These are phyloP conservation scores for Gnomoniopsis smithogilvyi DNA, from an alignment of 2,329 filamentous ascomycete species.

Conservation along the genomic window DNA sequence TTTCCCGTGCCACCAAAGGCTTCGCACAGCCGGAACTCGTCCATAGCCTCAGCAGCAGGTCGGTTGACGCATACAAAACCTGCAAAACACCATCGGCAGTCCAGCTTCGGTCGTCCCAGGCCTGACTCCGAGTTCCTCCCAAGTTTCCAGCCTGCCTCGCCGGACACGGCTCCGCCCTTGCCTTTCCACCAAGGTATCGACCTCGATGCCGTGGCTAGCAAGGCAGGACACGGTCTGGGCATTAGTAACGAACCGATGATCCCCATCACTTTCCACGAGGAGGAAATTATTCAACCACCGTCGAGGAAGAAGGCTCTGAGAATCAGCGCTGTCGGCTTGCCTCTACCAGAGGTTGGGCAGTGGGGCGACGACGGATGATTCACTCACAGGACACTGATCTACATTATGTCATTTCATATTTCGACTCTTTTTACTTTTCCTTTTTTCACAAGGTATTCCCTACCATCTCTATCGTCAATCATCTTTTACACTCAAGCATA, in stretches of 20 bases:
- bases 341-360: slow-evolving; percentile 9
- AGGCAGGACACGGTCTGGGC: background rate
- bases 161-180: background rate
- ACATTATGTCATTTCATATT: background rate
- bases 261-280: background rate
- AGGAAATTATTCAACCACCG: slow-evolving; percentile 15
- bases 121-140: slow-evolving; percentile 7
- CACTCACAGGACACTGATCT: background rate
- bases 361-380: slow-evolving; percentile 18
- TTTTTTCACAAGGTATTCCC: background rate
- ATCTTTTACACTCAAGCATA: slow-evolving; percentile 9
- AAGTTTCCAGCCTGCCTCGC: background rate
- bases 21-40: slow-evolving; percentile 11
- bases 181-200: background rate
- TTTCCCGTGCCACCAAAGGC: slow-evolving; percentile 11
- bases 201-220: background rate
- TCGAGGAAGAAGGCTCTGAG: slow-evolving; percentile 31
- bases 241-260: background rate
- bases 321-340: slow-evolving; percentile 33
- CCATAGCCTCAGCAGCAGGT: slow-evolving; percentile 3
- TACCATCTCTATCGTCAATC: background rate
- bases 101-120: background rate
- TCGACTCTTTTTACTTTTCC: background rate
- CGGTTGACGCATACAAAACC: background rate
- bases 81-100: background rate